A percentile compares a stretch with the other conserved stretches of the same genome.
phyloP scores from a whole-genome alignment of 495 filamentous ascomycete genomes.

The Penicillium bialowiezense region DNA sequence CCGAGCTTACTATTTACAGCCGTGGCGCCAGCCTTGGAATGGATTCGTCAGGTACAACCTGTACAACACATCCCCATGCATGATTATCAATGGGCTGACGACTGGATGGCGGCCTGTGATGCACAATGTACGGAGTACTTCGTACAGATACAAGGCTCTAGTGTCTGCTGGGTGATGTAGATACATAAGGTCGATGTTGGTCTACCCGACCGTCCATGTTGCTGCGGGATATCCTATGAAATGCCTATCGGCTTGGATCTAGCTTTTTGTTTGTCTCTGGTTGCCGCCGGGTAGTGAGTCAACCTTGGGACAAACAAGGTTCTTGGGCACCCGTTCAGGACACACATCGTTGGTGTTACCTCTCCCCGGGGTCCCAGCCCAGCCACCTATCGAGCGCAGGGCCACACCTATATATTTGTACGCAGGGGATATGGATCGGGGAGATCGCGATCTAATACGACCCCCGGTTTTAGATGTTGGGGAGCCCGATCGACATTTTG shows the following conservation, averaged over 20 bases:
- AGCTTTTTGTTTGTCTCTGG: too few relatives aligned
- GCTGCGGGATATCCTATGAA: too few relatives aligned
- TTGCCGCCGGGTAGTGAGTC: too few relatives aligned
- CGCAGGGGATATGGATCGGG: not conserved
- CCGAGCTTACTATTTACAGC: not conserved
- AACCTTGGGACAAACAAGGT: not conserved
- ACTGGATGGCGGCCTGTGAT: not conserved
- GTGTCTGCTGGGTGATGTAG: not conserved
- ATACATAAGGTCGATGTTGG: slow-evolving; percentile 1
- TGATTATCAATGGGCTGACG: slow-evolving; percentile 3
- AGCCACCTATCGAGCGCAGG: not conserved
- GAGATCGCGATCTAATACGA: not conserved
- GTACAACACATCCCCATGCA: slow-evolving; percentile 9
- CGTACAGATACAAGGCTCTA: not conserved
- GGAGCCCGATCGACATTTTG: not conserved
- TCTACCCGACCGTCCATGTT: slow-evolving; percentile 1
- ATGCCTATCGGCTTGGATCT: too few relatives aligned
- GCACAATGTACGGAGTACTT: not conserved
- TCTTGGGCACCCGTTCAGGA: not conserved
- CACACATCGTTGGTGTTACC: not conserved
- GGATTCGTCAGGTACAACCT: slow-evolving; percentile 6
- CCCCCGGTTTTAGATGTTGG: not conserved
- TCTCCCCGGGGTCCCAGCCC: not conserved
- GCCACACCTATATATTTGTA: not conserved
- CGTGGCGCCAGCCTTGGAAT: not conserved